Base-by-base conservation (phyloP, 2,329 filamentous ascomycete species). In the Aspergillus oerlinghausenensis region DNA sequence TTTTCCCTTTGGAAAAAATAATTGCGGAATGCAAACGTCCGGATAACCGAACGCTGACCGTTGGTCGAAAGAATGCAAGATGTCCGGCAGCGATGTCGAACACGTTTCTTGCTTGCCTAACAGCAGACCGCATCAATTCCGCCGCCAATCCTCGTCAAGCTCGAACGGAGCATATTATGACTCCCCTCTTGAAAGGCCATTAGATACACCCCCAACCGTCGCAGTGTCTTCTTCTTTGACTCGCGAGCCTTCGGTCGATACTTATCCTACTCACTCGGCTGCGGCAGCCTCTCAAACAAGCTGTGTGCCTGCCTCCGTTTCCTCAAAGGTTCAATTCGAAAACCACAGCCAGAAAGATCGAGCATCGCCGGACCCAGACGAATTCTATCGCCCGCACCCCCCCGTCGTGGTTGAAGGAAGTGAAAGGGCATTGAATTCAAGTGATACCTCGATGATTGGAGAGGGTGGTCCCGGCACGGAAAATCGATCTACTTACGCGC, bases 321-420 rank as follows among this genome's bases (percentile, higher is more conserved):
- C 43, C 43, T 25, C 43, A 25, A 23, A 47, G 9, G 23, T 23
- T 23, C 64, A 57, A 54, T 65, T 58, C 51, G 68, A 68, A 57
- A 64, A 62, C 51, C 55, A 59, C 50, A 56, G 51, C 45, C 49
- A 51, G 26, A 51, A 55, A 50, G 60, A 54, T 49, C 64, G 63
- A 55, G 60, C 65, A 17, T 75, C 73, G 26, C 71, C 74, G 48
- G 76, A 80, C 63, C 80, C 79, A 40, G 78, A 79, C 69, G 79
- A 81, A 21, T 82, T 79, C 68, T 82, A 82, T 64, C 75, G 78
- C 63, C 73, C 75, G 48, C 77, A 77, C 65, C 70, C 70, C 53
- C 67, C 74, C 54, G 67, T 70, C 38, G 70, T 73, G 54, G 64
- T 63, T 52, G 52, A 59, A 51, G 63, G 67, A 28, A 65, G 66